phyloP scores from a whole-genome alignment of 2,329 filamentous ascomycete species.

The Truncatella angustata region DNA sequence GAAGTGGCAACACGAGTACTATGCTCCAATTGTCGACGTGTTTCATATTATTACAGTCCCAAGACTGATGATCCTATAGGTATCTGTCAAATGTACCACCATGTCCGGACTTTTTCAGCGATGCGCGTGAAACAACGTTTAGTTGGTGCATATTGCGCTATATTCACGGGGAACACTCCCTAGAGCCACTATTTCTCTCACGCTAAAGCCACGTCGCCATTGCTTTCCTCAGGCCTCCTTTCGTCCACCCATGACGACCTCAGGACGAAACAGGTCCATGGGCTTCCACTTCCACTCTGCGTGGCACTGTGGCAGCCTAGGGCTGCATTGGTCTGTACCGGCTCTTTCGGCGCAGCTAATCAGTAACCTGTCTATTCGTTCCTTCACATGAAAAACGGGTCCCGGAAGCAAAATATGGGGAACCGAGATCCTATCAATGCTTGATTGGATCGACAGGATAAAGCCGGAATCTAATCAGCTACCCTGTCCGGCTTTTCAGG shows the following conservation, averaged over 20 bases:
- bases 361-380: neutral
- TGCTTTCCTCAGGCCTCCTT: neutral
- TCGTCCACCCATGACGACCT: slow-evolving; percentile 6
- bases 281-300: neutral
- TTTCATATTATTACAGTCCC: neutral
- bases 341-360: neutral
- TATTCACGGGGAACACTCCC: neutral
- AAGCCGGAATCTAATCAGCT: slow-evolving; percentile 31
- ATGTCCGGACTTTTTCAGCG: neutral
- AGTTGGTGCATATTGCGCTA: neutral
- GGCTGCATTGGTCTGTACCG: neutral
- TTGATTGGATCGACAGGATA: no score
- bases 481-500: no score
- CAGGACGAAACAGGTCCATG: neutral
- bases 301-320: slow-evolving; percentile 2
- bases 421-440: no score
- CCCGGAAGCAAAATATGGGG: no score
- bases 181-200: neutral
- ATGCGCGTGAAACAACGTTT: slow-evolving; percentile 5
- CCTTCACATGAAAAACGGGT: neutral
- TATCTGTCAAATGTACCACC: neutral
- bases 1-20: no score
- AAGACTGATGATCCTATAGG: neutral
- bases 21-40: no score
- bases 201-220: neutral